These are phyloP conservation scores for Torulaspora delbrueckii DNA, from an alignment of 805 yeast genomes.

Conservation along the genomic window DNA sequence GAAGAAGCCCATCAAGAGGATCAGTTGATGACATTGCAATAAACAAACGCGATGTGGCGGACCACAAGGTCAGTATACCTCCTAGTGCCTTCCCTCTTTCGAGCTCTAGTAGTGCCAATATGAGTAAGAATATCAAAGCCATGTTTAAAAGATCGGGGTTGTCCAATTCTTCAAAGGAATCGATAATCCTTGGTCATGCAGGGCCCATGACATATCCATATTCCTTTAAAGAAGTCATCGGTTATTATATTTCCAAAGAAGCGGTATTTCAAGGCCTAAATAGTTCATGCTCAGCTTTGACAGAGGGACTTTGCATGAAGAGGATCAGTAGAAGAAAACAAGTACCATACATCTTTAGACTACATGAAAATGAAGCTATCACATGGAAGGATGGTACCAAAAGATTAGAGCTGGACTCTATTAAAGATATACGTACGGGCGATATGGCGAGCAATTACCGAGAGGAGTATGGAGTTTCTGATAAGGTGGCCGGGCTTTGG, in stretches of 20 bases:
- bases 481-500: constrained; percentile 67
- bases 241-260: constrained; percentile 8
- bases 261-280: constrained; percentile 10
- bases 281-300: constrained; percentile 12
- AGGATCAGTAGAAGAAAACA: constrained; percentile 33
- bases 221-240: constrained; percentile 16
- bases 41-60: neutral
- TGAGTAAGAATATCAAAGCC: constrained; percentile 14
- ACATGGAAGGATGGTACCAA: constrained; percentile 31
- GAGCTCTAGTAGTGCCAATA: neutral
- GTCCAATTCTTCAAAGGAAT: constrained; percentile 5
- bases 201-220: constrained; percentile 29
- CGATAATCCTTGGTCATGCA: constrained; percentile 7
- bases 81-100: neutral
- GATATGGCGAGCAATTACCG: constrained; percentile 77
- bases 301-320: constrained; percentile 23
- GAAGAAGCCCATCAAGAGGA: neutral
- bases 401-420: constrained; percentile 29
- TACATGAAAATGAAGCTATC: constrained; percentile 21
- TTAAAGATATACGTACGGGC: constrained; percentile 42
- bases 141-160: constrained; percentile 17
- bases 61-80: neutral
- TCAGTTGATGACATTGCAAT: neutral
- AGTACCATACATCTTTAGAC: constrained; percentile 20
- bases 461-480: constrained; percentile 73